Evolutionary conservation across 805 yeast species (phyloP).

Genomic region (Candida morakotiae): DNA sequence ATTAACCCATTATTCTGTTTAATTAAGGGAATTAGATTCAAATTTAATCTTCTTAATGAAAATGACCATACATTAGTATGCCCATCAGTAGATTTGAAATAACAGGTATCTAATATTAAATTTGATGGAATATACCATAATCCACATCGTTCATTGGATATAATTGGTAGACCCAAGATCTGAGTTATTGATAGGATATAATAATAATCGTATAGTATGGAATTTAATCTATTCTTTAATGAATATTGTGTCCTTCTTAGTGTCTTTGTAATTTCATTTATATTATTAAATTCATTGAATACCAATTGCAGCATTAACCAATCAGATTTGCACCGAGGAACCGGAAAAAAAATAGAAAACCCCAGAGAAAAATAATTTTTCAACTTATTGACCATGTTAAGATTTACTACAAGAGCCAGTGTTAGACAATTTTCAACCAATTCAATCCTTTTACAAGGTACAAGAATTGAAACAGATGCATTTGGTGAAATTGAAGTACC

Average conservation of each 20-base stretch:
- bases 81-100: conserved; percentile 91
- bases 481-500: conserved; percentile 95
- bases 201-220: conserved; percentile 60
- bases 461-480: conserved; percentile 88
- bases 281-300: conserved; percentile 8
- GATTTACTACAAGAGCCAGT: conserved; percentile 16
- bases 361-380: background rate
- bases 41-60: conserved; percentile 66
- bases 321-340: background rate
- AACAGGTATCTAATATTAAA: conserved; percentile 43
- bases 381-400: conserved; percentile 18
- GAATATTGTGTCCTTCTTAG: conserved; percentile 50
- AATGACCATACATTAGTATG: conserved; percentile 81
- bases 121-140: conserved; percentile 69
- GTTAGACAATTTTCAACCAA: conserved; percentile 28
- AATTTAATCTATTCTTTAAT: conserved; percentile 58
- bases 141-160: conserved; percentile 86
- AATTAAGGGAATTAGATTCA: conserved; percentile 59
- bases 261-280: conserved; percentile 33
- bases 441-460: conserved; percentile 18
- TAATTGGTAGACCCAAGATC: conserved; percentile 31
- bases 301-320: background rate
- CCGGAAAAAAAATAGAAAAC: background rate
- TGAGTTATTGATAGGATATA: conserved; percentile 38
- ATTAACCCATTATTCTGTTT: conserved; percentile 43